Evolutionary conservation across 345 rosid genomes (phyloP).

Genomic region (Punica granatum): DNA sequence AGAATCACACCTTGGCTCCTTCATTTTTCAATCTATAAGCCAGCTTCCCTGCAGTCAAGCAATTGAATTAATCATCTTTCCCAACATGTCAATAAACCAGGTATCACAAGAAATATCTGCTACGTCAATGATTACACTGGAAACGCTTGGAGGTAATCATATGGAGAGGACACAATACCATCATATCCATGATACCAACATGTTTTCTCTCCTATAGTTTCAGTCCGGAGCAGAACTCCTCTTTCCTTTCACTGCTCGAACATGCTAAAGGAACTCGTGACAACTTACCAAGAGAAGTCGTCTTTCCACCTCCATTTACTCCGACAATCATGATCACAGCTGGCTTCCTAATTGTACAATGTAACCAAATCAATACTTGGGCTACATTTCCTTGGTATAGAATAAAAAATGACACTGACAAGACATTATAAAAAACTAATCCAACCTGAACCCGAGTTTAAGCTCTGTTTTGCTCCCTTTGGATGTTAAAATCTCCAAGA

Average conservation of each 20-base stretch:
- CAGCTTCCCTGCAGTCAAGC: conserved; percentile 64
- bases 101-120: neutral
- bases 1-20: conserved; percentile 63
- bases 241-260: neutral
- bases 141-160: neutral
- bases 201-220: neutral
- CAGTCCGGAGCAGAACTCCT: neutral
- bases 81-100: neutral
- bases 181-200: neutral
- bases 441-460: conserved; percentile 81
- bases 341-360: conserved; percentile 56
- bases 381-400: neutral
- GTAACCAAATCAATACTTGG: neutral
- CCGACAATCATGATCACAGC: conserved; percentile 87
- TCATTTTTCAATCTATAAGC: conserved; percentile 80
- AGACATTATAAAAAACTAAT: neutral
- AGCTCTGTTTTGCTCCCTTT: conserved; percentile 77
- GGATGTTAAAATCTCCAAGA: conserved; percentile 55
- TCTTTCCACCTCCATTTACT: conserved; percentile 95
- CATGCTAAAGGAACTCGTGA: neutral
- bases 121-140: neutral
- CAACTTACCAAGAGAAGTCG: conserved; percentile 87
- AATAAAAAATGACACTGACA: neutral
- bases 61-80: neutral
- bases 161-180: neutral